A percentile compares a stretch with the other conserved stretches of the same genome.
Evolutionary conservation across 169 alveolate species (phyloP).

Genomic region (Plasmodium fragile): DNA sequence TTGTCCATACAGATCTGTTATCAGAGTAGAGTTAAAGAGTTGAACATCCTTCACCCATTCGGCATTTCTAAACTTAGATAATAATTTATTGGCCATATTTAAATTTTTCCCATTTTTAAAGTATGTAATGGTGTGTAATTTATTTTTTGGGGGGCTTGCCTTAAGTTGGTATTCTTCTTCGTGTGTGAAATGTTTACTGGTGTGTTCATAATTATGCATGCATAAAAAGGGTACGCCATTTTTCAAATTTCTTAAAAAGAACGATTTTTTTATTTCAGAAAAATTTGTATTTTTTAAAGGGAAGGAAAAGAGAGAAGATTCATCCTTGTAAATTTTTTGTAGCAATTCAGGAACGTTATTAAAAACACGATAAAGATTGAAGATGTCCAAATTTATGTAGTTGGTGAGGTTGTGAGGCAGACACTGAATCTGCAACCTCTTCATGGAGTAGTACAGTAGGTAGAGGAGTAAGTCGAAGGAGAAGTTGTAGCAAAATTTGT

Average conservation of each 20-base stretch:
- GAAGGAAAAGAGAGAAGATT: not conserved
- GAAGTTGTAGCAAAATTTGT: constrained; percentile 24
- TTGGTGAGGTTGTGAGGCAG: constrained; percentile 36
- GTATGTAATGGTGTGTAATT: not conserved
- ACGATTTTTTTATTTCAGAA: constrained; percentile 28
- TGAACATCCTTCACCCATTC: not conserved
- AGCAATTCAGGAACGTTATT: constrained; percentile 38
- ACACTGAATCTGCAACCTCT: constrained; percentile 44
- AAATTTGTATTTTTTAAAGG: constrained; percentile 28
- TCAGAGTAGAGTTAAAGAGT: not conserved
- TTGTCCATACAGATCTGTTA: constrained; percentile 10
- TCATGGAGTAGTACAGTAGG: constrained; percentile 27
- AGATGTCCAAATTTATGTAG: constrained; percentile 33
- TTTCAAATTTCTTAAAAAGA: constrained; percentile 44
- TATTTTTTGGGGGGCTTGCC: not conserved
- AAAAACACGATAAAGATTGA: constrained; percentile 25
- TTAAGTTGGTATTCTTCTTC: not conserved
- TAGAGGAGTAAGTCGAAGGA: constrained; percentile 43
- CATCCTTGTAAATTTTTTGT: constrained; percentile 11
- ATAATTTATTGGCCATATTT: not conserved
- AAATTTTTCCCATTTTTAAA: not conserved
- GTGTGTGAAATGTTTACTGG: not conserved
- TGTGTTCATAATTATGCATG: constrained; percentile 31
- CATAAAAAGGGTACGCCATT: constrained; percentile 31
- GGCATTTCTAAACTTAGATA: not conserved